phyloP scores from a whole-genome alignment of 2,329 filamentous ascomycete genomes.

The Aspergillus jensenii region DNA sequence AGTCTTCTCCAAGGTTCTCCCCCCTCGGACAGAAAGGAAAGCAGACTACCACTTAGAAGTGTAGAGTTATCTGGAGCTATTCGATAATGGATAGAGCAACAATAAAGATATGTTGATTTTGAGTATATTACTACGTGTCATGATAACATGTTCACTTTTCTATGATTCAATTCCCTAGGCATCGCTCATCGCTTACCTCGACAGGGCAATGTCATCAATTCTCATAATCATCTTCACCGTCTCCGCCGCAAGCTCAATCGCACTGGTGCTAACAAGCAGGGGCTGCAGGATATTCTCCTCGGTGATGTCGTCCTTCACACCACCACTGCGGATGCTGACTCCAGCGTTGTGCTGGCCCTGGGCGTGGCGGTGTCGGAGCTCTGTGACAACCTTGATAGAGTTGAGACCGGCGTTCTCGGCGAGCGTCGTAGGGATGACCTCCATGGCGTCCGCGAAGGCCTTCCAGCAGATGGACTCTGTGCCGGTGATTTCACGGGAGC shows the following conservation, averaged over 20 bases:
- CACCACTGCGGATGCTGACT: constrained; percentile 96
- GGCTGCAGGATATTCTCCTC: constrained; percentile 98
- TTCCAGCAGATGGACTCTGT: constrained; percentile 99
- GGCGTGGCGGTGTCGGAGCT: constrained; percentile 89
- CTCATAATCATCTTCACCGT: constrained; percentile 93
- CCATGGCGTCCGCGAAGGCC: constrained; percentile 95
- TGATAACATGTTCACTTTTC: constrained; percentile 19
- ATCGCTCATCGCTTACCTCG: constrained; percentile 33
- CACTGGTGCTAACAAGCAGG: constrained; percentile 92
- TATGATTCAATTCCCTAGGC: constrained; percentile 11
- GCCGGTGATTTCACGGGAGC: constrained; percentile 78
- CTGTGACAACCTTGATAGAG: constrained; percentile 98
- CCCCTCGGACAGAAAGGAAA: no score
- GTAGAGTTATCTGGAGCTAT: no score
- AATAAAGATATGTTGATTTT: constrained; percentile 16
- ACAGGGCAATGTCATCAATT: constrained; percentile 66
- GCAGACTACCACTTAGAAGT: no score
- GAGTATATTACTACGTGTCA: constrained; percentile 23
- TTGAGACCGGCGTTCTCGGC: constrained; percentile 97
- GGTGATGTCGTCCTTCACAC: constrained; percentile 93
- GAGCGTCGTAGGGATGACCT: constrained; percentile 93
- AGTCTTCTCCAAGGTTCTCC: no score
- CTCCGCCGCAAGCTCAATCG: constrained; percentile 94
- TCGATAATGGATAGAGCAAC: no score
- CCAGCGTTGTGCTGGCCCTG: constrained; percentile 94